Base-by-base conservation (phyloP, 2,329 filamentous ascomycete genomes). In the Polychaeton citri region DNA sequence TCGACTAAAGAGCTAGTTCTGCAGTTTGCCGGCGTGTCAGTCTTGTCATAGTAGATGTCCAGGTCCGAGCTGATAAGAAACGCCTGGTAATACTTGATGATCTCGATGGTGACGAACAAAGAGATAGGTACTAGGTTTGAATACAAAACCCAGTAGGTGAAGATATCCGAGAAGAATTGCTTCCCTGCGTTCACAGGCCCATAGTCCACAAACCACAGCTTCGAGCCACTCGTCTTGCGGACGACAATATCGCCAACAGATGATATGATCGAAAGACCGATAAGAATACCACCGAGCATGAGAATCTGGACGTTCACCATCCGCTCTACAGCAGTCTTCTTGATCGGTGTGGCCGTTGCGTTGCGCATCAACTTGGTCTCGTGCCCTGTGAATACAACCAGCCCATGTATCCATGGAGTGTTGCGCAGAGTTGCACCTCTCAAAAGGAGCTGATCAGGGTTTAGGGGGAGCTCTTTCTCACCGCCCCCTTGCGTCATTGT, bases 331-430 rank as follows among this genome's bases (percentile, higher is more conserved):
- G 87, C 88, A 21, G 90, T 98, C 38, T 88, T 81, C 66, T 98
- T 98, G 64, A 98, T 98, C 5, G 90, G 92, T 1, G 90, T 81
- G 4, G 88, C 88, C 3, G 88, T 98, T 13, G 90, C 92, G 57
- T 98, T 98, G 48, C 90, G 79, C 90, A 98, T 96, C 43, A 98
- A 72, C 62, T 98, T 98, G 5, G 90, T 96, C 64, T 98, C 90
- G 60, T 98, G 90, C 35, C 90, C 90, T 2, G 85, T 94, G 52
- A 96, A 98, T 12, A 98, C 88, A 37, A 98, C 90, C 13, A 93
- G 74, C 26, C 88, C 90, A 56, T 98, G 85, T 33, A 96, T 77
- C 88, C 90, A 98, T 19, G 87, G 88, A 1, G 90, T 98, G 53
- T 98, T 98, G 49, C 90, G 76, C 38, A 98, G 67, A 2, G 87